Base-by-base conservation (phyloP, 768 basidiomycete genomes). In the Russula olivacea region DNA sequence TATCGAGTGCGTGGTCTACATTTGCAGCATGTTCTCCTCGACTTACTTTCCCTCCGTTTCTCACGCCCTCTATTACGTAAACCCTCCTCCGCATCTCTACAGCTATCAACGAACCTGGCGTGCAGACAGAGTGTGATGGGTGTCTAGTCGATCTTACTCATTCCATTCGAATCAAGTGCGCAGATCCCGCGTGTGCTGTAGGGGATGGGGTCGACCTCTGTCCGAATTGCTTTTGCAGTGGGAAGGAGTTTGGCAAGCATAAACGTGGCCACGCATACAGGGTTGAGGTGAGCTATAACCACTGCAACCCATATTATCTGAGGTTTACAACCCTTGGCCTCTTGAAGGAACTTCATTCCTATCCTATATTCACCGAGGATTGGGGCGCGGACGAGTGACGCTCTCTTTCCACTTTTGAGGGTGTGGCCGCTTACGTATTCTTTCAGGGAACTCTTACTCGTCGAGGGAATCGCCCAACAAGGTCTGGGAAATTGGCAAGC, bases 321-420 rank as follows among this genome's bases (percentile, higher is more conserved):
- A 58, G 32, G 66, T 69, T 70, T 40, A 61, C n/a, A 36, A 40
- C 47, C 17, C 56, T 25, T 25, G 21, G 36, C 52, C 10, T 45
- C 23, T 19, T 56, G 12, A 72, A 95, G 94, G 95, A 97, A 77
- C 82, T 95, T 70, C 93, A 97, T 72, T 93, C 96, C 9, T 92
- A 95, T 74, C 97, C 96, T 3, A 97, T 99, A 70, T 96, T 97
- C 70, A 81, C 87, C 9, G 85, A 88, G 60, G 93, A 96, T 72
- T 98, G 96, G 97, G 96, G 94, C 43, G 96, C 95, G 10, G 96
- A 98, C 74, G 96, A 99, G 92, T 93, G 69, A 74, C 86, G 55
- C 28, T 36, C 3, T 41, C 61, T 48, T 41, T 53, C 38, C 36
- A 30, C n/a, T 55, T 51, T 10, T 28, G 38, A 54, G 25, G 2